Evolutionary conservation across 2,329 filamentous ascomycete genomes (phyloP).

Genomic region (Neonectria coccinea): DNA sequence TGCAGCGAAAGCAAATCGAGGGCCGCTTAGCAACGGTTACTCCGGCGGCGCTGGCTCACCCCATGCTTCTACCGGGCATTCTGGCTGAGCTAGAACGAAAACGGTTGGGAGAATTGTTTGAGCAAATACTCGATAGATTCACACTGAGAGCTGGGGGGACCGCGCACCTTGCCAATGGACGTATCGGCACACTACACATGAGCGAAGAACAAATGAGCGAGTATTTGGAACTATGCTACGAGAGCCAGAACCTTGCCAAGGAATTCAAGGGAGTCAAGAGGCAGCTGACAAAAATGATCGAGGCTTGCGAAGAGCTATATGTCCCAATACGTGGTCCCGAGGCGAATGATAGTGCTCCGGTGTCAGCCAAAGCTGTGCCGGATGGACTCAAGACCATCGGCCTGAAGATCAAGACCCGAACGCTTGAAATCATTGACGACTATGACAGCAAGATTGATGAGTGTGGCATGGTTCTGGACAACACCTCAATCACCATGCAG

Average conservation of each 20-base stretch:
- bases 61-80: conserved; percentile 16
- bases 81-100: conserved; percentile 20
- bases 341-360: not conserved
- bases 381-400: not conserved
- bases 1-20: conserved; percentile 1
- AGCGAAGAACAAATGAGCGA: conserved; percentile 5
- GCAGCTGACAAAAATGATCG: conserved; percentile 1
- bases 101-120: conserved; percentile 1
- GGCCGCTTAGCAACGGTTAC: not conserved
- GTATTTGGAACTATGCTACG: conserved; percentile 21
- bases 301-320: not conserved
- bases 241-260: conserved; percentile 14
- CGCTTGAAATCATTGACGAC: conserved; percentile 16
- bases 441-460: conserved; percentile 22
- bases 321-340: not conserved
- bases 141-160: conserved; percentile 3
- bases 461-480: conserved; percentile 19
- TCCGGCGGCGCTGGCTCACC: conserved; percentile 1
- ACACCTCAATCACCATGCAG: conserved; percentile 20
- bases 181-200: conserved; percentile 5
- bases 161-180: not conserved
- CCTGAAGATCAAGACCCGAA: conserved; percentile 12
- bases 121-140: conserved; percentile 8
- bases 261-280: conserved; percentile 19
- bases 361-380: not conserved